Evolutionary conservation across 2,329 filamentous ascomycete genomes (phyloP).

Genomic region (Cladosporium oxysporum): DNA sequence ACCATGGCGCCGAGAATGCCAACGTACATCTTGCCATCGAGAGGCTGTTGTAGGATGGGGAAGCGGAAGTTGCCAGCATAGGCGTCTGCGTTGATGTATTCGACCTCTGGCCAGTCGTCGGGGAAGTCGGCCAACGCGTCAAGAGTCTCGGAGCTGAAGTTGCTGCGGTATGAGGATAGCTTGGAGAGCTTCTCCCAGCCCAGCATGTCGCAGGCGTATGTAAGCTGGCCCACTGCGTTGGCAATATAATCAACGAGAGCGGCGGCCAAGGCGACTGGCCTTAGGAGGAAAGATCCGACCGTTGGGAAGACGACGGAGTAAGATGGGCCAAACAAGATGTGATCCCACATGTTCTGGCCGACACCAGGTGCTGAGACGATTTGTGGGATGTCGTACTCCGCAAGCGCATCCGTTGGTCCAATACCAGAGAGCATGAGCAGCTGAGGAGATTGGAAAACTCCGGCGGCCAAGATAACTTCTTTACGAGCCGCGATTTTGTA

Average conservation of each 20-base stretch:
- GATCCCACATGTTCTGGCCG: slow-evolving; percentile 34
- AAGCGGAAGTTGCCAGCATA: slow-evolving; percentile 24
- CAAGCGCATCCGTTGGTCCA: slow-evolving; percentile 35
- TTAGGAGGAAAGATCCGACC: background rate
- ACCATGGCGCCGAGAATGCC: slow-evolving; percentile 37
- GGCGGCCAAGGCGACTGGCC: background rate
- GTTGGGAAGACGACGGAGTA: slow-evolving; percentile 21
- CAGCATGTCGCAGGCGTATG: slow-evolving; percentile 28
- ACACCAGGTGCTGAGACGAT: slow-evolving; percentile 33
- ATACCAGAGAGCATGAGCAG: slow-evolving; percentile 38
- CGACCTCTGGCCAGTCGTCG: slow-evolving; percentile 40
- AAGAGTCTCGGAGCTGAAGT: slow-evolving; percentile 18
- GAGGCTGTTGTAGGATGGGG: slow-evolving; percentile 29
- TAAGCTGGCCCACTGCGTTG: slow-evolving; percentile 24
- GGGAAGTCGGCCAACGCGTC: slow-evolving; percentile 29
- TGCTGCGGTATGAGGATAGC: slow-evolving; percentile 11
- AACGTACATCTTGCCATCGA: slow-evolving; percentile 37
- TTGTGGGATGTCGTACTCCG: slow-evolving; percentile 34
- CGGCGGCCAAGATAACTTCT: slow-evolving; percentile 49
- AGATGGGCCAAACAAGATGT: slow-evolving; percentile 41
- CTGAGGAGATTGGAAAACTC: slow-evolving; percentile 47
- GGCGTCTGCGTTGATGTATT: slow-evolving; percentile 25
- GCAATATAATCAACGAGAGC: slow-evolving; percentile 3
- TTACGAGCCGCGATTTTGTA: slow-evolving; percentile 37
- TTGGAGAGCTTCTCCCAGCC: slow-evolving; percentile 34